A percentile compares a stretch with the other conserved stretches of the same genome.
Evolutionary conservation across 495 filamentous ascomycete species (phyloP).

Genomic region (Penicillium cinerascens): DNA sequence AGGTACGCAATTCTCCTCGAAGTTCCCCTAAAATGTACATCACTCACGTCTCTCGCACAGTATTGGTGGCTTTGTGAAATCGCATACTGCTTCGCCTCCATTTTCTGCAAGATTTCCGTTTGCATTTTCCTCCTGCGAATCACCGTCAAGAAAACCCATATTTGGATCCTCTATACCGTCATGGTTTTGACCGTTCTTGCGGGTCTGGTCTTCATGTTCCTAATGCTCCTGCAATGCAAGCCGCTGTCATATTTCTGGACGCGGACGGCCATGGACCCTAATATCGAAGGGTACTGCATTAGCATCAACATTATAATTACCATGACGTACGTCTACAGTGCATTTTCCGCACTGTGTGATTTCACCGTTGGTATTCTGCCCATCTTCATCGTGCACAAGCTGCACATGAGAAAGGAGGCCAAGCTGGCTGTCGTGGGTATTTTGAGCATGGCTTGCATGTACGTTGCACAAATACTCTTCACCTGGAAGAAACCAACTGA

Average conservation of each 20-base stretch:
- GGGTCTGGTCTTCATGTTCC: constrained; percentile 38
- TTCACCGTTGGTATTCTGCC: constrained; percentile 41
- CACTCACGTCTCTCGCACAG: constrained; percentile 3
- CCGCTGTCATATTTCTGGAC: constrained; percentile 44
- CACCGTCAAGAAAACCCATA: constrained; percentile 32
- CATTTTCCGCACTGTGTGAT: constrained; percentile 38
- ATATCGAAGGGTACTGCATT: constrained; percentile 36
- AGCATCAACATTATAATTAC: constrained; percentile 31
- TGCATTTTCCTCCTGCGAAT: constrained; percentile 48
- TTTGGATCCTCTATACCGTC: constrained; percentile 36
- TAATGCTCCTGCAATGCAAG: constrained; percentile 43
- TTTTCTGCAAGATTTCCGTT: constrained; percentile 42
- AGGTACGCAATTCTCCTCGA: constrained; percentile 17
- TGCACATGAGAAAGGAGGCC: constrained; percentile 36
- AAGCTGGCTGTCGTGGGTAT: constrained; percentile 41
- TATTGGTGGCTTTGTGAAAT: constrained; percentile 46
- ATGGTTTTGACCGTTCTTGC: constrained; percentile 34
- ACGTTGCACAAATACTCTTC: constrained; percentile 15
- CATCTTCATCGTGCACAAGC: constrained; percentile 34
- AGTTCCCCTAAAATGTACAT: neutral
- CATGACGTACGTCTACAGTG: constrained; percentile 44
- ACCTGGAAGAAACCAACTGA: constrained; percentile 1
- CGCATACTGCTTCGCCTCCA: constrained; percentile 40
- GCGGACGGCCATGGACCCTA: constrained; percentile 22
- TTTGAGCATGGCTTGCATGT: constrained; percentile 45